Evolutionary conservation across 2,329 filamentous ascomycete species (phyloP), one percentile per base, ranked within the genome.

Genomic region (Fusarium sp.): DNA sequence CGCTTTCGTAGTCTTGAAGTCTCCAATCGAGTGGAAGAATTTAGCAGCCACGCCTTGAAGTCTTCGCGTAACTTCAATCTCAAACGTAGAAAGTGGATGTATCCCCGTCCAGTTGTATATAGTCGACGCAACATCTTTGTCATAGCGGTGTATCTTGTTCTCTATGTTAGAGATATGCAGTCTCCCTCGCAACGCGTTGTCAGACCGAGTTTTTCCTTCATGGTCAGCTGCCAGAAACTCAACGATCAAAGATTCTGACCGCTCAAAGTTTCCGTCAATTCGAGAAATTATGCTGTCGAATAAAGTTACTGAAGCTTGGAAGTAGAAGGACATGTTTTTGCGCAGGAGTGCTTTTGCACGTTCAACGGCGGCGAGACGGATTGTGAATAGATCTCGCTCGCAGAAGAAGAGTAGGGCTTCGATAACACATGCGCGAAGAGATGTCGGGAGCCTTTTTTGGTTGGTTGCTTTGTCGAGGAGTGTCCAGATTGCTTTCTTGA

Each of bases 111-210:
- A 78, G 4, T 58, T 61, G 37, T 78, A 78, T 17, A 78, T 78
- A 17, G 59, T 68, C 0, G 71, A 66, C 0, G 74, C 66, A 4
- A 78, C 72, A 13, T 75, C 75, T 0, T 58, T 59, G 8, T 78
- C 76, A 40, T 76, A 77, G 2, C 71, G 67, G 21, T 75, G 72
- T 3, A 78, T 76, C 48, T 77, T 78, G 35, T 76, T 78, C 36
- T 78, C 77, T 3, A 78, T 64, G n/a, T 73, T 71, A 0, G 77
- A 77, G 1, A 79, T 76, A 21, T 78, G 77, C 6, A 78, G 60
- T 4, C 77, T 70, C n/a, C 77, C 77, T 8, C 59, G 60, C 0
- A 78, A 29, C 0, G 76, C 75, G 3, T 76, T 76, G 17, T 78
- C 76, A 8, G 69, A 67, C 8, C 73, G 68, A 0, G 71, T 76